Conservation (phyloP, 306 rosid genomes). For the Nissolia schottii region DNA sequence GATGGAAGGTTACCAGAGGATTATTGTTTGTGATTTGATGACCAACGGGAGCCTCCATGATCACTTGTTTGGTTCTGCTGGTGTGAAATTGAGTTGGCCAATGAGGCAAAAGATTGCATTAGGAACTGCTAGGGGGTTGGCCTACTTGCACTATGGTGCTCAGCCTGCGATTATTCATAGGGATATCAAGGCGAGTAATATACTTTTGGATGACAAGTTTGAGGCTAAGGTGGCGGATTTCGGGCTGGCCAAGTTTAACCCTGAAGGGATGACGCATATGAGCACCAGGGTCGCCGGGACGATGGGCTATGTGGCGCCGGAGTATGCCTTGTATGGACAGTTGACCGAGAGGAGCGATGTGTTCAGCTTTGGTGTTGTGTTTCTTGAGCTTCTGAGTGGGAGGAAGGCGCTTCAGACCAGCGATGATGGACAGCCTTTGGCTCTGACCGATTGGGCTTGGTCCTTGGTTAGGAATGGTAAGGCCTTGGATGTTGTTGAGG, state of each 20-base stretch:
- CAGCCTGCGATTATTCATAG: slow-evolving; percentile 86
- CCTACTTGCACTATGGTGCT: slow-evolving; percentile 92
- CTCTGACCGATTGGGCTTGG: slow-evolving; percentile 96
- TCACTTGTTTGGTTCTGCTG: slow-evolving; percentile 59
- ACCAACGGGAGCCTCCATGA: slow-evolving; percentile 85
- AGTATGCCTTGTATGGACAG: slow-evolving; percentile 92
- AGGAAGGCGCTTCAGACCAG: slow-evolving; percentile 64
- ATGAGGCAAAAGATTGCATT: slow-evolving; percentile 62
- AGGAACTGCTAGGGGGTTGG: slow-evolving; percentile 90
- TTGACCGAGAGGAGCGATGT: slow-evolving; percentile 93
- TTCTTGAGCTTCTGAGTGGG: slow-evolving; percentile 94
- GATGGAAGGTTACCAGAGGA: slow-evolving; percentile 86
- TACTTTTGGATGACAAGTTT: slow-evolving; percentile 79
- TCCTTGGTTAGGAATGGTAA: slow-evolving; percentile 62
- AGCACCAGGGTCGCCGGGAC: slow-evolving; percentile 99
- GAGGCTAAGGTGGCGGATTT: slow-evolving; percentile 92
- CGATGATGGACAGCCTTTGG: slow-evolving; percentile 50
- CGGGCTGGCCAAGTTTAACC: slow-evolving; percentile 88
- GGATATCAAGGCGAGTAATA: slow-evolving; percentile 87
- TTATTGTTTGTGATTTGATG: slow-evolving; percentile 87
- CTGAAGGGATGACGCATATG: slow-evolving; percentile 89
- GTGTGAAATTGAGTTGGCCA: slow-evolving; percentile 68
- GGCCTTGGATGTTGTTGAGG: slow-evolving; percentile 69
- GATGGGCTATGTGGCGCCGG: slow-evolving; percentile 96
- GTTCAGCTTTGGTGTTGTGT: slow-evolving; percentile 84